These are phyloP conservation scores for Crithidia mellificae DNA, from an alignment of 208 protist species.

Conservation along the genomic window DNA sequence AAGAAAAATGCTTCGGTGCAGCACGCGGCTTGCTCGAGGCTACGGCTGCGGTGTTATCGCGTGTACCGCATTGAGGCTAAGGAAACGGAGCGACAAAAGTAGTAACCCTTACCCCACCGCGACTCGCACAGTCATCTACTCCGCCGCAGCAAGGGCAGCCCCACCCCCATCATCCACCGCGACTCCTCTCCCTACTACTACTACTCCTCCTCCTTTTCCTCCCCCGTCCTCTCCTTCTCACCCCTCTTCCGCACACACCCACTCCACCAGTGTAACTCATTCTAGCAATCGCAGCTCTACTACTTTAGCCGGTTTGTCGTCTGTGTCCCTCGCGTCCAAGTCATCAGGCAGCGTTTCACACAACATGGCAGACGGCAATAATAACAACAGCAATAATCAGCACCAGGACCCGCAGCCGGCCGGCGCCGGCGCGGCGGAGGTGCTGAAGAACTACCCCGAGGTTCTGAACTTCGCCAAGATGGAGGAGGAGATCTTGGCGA, in stretches of 20 bases:
- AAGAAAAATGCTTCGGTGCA: constrained; percentile 24
- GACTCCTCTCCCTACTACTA: constrained; percentile 7
- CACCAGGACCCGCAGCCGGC: constrained; percentile 22
- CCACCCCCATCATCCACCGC: background rate
- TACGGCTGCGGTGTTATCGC: constrained; percentile 31
- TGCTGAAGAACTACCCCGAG: constrained; percentile 76
- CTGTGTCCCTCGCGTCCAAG: background rate
- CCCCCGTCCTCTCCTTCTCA: constrained; percentile 17
- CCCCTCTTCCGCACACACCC: constrained; percentile 2
- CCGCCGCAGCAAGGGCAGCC: constrained; percentile 4
- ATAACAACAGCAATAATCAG: constrained; percentile 8
- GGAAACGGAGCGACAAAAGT: constrained; percentile 48
- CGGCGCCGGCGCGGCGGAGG: background rate
- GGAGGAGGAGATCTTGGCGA: constrained; percentile 94
- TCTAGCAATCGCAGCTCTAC: constrained; percentile 19
- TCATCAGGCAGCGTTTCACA: background rate
- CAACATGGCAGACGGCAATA: constrained; percentile 28
- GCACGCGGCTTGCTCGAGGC: constrained; percentile 24
- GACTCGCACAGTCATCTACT: constrained; percentile 60
- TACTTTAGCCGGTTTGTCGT: background rate
- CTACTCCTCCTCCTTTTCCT: constrained; percentile 23
- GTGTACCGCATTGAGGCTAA: constrained; percentile 27
- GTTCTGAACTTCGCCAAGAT: constrained; percentile 91
- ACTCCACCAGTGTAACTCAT: constrained; percentile 7
- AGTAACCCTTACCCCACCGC: constrained; percentile 47